Conservation (phyloP, 1,284 basidiomycete genomes). For the Puccinia novopanici region DNA sequence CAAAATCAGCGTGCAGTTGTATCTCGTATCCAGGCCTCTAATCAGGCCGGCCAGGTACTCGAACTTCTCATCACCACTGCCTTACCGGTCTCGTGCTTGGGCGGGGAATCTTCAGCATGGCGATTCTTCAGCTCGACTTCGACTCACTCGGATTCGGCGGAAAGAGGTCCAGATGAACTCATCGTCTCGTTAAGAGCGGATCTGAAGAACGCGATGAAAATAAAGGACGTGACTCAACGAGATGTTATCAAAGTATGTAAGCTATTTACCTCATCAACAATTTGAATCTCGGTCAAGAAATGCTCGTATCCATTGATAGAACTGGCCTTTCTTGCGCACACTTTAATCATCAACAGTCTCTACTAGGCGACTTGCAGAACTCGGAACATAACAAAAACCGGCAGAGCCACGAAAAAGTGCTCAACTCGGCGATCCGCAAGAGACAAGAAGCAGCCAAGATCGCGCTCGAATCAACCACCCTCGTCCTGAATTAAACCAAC, state of each 20-base stretch:
- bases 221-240: constrained; percentile 30
- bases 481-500: constrained; percentile 24
- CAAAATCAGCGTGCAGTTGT: background rate
- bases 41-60: background rate
- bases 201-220: constrained; percentile 32
- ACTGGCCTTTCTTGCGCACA: background rate
- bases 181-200: constrained; percentile 10
- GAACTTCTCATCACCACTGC: background rate
- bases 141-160: background rate
- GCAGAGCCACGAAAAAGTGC: constrained; percentile 17
- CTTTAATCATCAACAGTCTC: constrained; percentile 4
- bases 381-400: constrained; percentile 24
- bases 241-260: constrained; percentile 30
- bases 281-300: background rate
- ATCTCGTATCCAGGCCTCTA: background rate
- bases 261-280: background rate
- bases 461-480: constrained; percentile 22
- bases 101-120: background rate
- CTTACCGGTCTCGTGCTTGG: background rate
- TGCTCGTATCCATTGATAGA: background rate
- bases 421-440: constrained; percentile 21
- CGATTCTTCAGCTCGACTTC: constrained; percentile 2
- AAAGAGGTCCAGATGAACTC: background rate
- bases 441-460: constrained; percentile 21
- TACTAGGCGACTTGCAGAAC: constrained; percentile 33